Conservation (phyloP, 164 flowering plant species). For the Piper longum region DNA sequence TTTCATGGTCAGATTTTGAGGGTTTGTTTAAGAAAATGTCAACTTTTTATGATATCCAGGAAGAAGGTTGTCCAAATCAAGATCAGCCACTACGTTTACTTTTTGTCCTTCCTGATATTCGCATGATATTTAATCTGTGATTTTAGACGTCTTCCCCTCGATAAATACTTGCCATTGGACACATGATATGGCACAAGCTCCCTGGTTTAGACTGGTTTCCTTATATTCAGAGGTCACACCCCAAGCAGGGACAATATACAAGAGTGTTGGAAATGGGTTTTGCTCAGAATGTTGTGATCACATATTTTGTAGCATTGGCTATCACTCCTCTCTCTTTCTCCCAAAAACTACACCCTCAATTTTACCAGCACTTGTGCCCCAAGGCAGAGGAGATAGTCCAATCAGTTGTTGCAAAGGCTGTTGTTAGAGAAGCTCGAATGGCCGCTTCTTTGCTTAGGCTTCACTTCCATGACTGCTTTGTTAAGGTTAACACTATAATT, state of each 20-base stretch:
- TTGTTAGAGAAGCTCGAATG: conserved; percentile 65
- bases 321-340: conserved; percentile 40
- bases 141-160: not conserved
- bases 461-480: conserved; percentile 95
- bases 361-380: conserved; percentile 78
- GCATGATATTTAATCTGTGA: not conserved
- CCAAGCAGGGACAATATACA: not conserved
- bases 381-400: conserved; percentile 54
- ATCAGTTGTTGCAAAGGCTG: conserved; percentile 60
- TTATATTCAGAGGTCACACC: not conserved
- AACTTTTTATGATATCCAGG: not conserved
- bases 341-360: conserved; percentile 59
- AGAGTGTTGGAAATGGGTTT: conserved; percentile 25
- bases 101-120: not conserved
- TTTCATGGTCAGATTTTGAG: not conserved
- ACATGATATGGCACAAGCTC: not conserved
- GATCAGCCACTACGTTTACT: not conserved
- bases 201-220: not conserved
- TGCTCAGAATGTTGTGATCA: conserved; percentile 13
- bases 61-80: not conserved
- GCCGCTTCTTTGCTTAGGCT: conserved; percentile 91
- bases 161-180: conserved; percentile 7
- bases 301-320: conserved; percentile 25
- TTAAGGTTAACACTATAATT: conserved; percentile 33
- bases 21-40: not conserved